phyloP scores from a whole-genome alignment of 192 early-diverging fungal species.

The Podochytrium sp. region DNA sequence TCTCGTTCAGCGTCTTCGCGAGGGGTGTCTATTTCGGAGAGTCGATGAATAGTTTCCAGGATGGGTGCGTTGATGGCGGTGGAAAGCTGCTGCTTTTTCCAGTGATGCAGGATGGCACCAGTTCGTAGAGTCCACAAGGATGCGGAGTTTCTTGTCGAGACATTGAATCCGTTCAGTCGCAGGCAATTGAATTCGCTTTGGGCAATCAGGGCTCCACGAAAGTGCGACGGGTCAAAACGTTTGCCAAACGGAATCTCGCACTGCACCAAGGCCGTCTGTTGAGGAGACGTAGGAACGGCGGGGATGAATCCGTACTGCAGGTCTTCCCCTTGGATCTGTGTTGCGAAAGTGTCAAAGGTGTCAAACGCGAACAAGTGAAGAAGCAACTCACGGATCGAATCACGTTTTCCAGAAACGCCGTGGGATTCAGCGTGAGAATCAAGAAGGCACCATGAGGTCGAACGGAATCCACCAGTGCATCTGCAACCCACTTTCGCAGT shows the following conservation, averaged over 20 bases:
- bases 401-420: neutral
- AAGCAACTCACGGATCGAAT: too few species aligned
- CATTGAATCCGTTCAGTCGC: too few species aligned
- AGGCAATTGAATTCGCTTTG: neutral
- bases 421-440: neutral
- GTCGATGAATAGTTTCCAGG: too few species aligned
- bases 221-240: neutral
- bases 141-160: neutral
- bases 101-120: neutral
- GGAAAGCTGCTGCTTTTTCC: neutral
- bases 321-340: neutral
- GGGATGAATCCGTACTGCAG: neutral
- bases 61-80: too few species aligned
- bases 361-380: too few species aligned
- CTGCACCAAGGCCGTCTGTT: neutral
- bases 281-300: neutral
- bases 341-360: too few species aligned
- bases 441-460: neutral
- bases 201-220: neutral
- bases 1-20: neutral
- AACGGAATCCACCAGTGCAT: neutral
- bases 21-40: too few species aligned
- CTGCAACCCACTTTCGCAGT: neutral
- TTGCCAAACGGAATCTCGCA: neutral
- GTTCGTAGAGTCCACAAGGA: neutral